Base-by-base conservation (phyloP, 208 protist genomes). In the Trypanosoma avium region DNA sequence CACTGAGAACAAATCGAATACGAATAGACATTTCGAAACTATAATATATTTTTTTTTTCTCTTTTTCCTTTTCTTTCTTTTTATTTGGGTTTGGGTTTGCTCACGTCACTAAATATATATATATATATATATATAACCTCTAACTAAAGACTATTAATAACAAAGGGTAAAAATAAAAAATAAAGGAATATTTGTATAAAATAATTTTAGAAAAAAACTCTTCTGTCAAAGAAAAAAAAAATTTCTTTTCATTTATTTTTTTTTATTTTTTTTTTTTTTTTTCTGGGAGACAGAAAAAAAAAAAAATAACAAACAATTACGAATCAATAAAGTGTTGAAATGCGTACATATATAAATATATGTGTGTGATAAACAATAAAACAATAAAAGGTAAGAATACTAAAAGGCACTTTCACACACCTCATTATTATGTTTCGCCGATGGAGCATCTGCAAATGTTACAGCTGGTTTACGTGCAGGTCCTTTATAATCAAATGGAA, bases 401-500 rank as follows among this genome's bases (percentile, higher is more conserved):
- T 67, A 66, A 73, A 49, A 62, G 12, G 55, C 56, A 9, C 43
- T 66, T 12, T 19, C 40, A 43, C 53, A 61, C 8, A 61, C 29
- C 38, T 68, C 24, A 17, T 9, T 26, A 30, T 70, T 45, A 2
- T 47, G 7, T 45, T 46, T 55, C 72, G 77, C 52, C 48, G 61
- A 29, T 10, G 86, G 86, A 26, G 86, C 84, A 35, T 88, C 84
- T 15, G 54, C 30, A 60, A 95, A 95, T 17, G 38, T 35, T 9
- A 72, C 86, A 21, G 79, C 69, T 9, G 29, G 55, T 24, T 73
- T 75, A 26, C 63, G 76, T n/a, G 56, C 32, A 0, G 90, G 90
- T 4, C 90, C 90, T 22, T 81, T 82, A 74, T 61, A 93, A 65
- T 95, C 90, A 59, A 73, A 74, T 32, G 75, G 86, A 54, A 93